Conservation (phyloP, 2,329 filamentous ascomycete genomes). For the Berkeleyomyces basicola region DNA sequence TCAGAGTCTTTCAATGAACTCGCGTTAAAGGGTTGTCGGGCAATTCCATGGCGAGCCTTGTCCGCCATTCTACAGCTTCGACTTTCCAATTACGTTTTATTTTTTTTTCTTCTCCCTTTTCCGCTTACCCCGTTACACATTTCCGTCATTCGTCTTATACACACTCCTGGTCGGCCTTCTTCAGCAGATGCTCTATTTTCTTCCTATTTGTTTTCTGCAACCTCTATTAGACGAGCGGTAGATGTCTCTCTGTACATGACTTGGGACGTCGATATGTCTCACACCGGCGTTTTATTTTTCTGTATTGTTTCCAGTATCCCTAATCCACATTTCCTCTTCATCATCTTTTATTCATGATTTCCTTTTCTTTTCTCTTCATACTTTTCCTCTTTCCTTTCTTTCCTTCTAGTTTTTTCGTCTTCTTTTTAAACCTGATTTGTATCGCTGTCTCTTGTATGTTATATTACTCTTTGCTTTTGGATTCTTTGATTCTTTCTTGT, state of each 20-base stretch:
- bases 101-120: slow-evolving; percentile 5
- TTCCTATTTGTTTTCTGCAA: slow-evolving; percentile 6
- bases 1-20: slow-evolving; percentile 57
- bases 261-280: slow-evolving; percentile 2
- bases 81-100: background rate
- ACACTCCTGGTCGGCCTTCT: background rate
- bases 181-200: background rate
- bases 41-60: background rate
- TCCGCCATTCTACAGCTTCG: background rate
- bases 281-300: slow-evolving; percentile 1
- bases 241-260: slow-evolving; percentile 1
- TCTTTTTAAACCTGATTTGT: background rate
- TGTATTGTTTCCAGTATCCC: background rate
- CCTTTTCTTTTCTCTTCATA: slow-evolving; percentile 13
- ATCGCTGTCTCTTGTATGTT: background rate
- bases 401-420: background rate
- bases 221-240: slow-evolving; percentile 4
- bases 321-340: background rate
- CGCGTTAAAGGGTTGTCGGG: slow-evolving; percentile 25
- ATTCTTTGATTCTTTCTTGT: slow-evolving; percentile 1
- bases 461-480: background rate
- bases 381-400: slow-evolving; percentile 7
- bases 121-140: background rate
- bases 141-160: background rate
- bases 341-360: background rate